Percentiles rank a stretch among this genome's conserved stretches.
Evolutionary conservation across 805 yeast species (phyloP).

Genomic region (Kregervanrija pseudodelftensis): DNA sequence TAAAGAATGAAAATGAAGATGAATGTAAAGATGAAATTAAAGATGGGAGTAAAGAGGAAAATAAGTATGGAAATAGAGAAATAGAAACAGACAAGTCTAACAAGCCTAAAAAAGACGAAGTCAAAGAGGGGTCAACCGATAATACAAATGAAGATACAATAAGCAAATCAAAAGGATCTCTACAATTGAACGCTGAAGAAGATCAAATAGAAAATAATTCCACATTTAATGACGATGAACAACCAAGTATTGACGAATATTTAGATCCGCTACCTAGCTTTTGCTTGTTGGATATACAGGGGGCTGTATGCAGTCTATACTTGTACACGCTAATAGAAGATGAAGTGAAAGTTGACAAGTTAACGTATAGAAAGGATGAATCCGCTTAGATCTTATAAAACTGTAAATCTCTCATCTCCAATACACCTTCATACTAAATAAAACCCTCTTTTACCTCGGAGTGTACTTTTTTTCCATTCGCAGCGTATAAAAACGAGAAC

Average conservation of each 20-base stretch:
- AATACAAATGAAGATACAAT: conserved; percentile 1
- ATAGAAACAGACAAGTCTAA: conserved; percentile 7
- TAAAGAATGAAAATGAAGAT: neutral
- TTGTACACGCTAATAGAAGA: conserved; percentile 76
- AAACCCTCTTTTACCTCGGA: too few species aligned
- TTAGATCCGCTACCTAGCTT: conserved; percentile 67
- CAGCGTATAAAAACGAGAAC: too few species aligned
- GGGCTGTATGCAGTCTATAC: conserved; percentile 67
- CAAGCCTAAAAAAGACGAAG: conserved; percentile 4
- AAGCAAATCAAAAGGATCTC: neutral
- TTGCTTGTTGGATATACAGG: conserved; percentile 82
- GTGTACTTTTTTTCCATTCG: too few species aligned
- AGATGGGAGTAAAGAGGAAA: conserved; percentile 17
- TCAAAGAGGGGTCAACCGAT: neutral
- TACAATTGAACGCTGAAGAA: conserved; percentile 13
- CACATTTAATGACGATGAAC: neutral
- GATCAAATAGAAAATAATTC: conserved; percentile 2
- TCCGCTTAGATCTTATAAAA: neutral
- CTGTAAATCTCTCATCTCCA: too few species aligned
- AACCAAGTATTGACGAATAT: conserved; percentile 20
- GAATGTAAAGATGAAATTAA: conserved; percentile 1
- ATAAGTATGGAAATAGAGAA: conserved; percentile 14
- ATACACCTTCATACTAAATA: too few species aligned
- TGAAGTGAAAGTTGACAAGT: conserved; percentile 88
- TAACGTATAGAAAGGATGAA: conserved; percentile 51